Base-by-base conservation (phyloP, 495 filamentous ascomycete species). In the Aspergillus asperescens region DNA sequence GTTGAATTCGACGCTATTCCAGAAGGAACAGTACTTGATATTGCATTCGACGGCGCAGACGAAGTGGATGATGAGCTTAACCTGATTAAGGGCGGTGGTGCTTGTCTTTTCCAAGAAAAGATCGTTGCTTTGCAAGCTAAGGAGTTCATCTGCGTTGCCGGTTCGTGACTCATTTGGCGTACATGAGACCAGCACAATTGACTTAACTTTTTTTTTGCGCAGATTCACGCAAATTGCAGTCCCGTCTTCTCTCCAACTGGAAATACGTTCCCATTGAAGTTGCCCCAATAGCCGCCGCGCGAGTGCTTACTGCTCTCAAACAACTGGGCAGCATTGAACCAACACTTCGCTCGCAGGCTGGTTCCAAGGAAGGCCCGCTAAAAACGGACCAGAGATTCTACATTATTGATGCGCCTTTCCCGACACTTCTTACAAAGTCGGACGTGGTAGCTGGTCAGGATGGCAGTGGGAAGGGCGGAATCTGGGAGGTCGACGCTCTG, bases 71-170 rank as follows among this genome's bases (percentile, higher is more conserved):
- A 88, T 19, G 88, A 90, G 32, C 69, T 98, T 46, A 98, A 97
- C 70, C 88, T 90, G 63, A 96, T 98, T 71, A 98, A 98, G 74
- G 93, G 93, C 39, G 93, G 93, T 13, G 93, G 93, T 38, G 93
- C 90, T 23, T 98, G 94, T 69, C 71, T 96, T 52, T 96, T 95
- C 77, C 94, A 97, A 71, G 93, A 98, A 76, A 98, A 98, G 74
- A 75, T 98, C 19, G 92, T 98, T 12, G 91, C 91, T 3, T 80
- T 87, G 27, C 79, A 83, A 49, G 86, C 91, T 1, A 85, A 81
- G 72, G 87, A 90, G 60, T 96, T 98, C 63, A 81, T 98, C 48
- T 93, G 89, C 62, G 94, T 97, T 48, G 93, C 94, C 27, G 90
- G 86, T 88, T 64, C 54, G 75, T 64, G 15, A 13, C n/a, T 32